Conservation (phyloP, 2,329 filamentous ascomycete genomes). For the Bipolaris sorokiniana region DNA sequence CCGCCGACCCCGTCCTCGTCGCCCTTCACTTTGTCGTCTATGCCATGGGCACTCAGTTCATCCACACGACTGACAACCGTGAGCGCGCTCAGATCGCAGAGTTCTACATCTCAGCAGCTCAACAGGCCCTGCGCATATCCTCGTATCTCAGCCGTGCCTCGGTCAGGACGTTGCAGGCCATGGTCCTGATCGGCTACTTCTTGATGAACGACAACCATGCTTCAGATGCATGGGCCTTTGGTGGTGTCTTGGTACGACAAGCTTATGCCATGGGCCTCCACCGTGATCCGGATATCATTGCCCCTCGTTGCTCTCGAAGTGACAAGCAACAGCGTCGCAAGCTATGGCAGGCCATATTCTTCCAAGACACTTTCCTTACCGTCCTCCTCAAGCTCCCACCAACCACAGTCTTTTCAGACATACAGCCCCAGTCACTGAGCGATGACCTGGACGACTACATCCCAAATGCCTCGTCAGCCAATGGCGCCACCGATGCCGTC, state of each 20-base stretch:
- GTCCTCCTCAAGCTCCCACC: slow-evolving; percentile 79
- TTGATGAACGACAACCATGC: slow-evolving; percentile 86
- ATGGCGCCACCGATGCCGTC: slow-evolving; percentile 48
- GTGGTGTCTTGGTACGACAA: slow-evolving; percentile 76
- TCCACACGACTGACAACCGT: slow-evolving; percentile 61
- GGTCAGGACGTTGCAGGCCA: slow-evolving; percentile 75
- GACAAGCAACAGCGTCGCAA: slow-evolving; percentile 82
- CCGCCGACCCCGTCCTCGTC: slow-evolving; percentile 71
- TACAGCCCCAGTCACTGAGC: slow-evolving; percentile 73
- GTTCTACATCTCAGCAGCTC: slow-evolving; percentile 80
- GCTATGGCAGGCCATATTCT: slow-evolving; percentile 79
- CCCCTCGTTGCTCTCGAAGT: slow-evolving; percentile 68
- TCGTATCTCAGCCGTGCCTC: slow-evolving; percentile 79
- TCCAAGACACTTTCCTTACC: slow-evolving; percentile 82
- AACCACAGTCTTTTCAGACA: slow-evolving; percentile 79
- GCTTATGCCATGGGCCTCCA: slow-evolving; percentile 83
- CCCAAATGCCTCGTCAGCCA: slow-evolving; percentile 62
- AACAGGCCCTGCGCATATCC: slow-evolving; percentile 76
- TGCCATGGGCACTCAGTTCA: slow-evolving; percentile 79
- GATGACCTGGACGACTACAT: slow-evolving; percentile 70
- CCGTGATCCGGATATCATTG: slow-evolving; percentile 75
- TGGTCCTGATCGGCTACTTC: slow-evolving; percentile 84
- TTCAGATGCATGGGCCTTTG: slow-evolving; percentile 82
- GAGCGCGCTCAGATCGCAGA: slow-evolving; percentile 78
- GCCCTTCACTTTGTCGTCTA: slow-evolving; percentile 79